Evolutionary conservation across 129 eudicot species (phyloP).

Genomic region (Scalesia atractyloides): DNA sequence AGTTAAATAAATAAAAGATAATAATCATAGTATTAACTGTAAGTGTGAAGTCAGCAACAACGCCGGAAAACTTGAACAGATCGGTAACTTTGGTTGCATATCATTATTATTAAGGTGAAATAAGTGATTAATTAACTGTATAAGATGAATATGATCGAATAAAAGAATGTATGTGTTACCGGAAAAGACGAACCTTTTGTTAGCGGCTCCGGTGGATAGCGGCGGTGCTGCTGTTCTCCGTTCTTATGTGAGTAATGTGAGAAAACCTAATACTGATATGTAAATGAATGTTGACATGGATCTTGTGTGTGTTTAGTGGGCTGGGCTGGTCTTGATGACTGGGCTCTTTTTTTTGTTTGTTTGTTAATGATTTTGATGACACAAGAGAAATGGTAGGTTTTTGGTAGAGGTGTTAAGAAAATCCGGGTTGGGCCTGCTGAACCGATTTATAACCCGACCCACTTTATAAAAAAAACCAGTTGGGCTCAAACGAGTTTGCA

Average conservation of each 20-base stretch:
- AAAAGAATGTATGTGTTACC: neutral
- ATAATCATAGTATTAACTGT: neutral
- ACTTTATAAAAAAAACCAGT: too few relatives aligned
- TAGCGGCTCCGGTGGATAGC: slow-evolving; percentile 30
- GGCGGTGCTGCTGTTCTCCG: neutral
- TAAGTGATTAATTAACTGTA: slow-evolving; percentile 8
- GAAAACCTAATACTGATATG: slow-evolving; percentile 23
- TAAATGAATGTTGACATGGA: slow-evolving; percentile 7
- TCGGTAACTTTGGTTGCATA: neutral
- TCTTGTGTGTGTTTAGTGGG: neutral
- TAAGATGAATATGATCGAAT: neutral
- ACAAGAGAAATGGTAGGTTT: neutral
- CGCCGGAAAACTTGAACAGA: neutral
- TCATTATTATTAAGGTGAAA: neutral
- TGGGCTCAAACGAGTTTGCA: too few relatives aligned
- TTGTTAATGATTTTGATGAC: neutral
- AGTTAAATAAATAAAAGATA: neutral
- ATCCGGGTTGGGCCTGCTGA: too few relatives aligned
- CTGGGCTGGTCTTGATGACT: too few relatives aligned
- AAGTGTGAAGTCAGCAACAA: neutral
- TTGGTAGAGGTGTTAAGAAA: neutral
- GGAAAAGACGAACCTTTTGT: slow-evolving; percentile 9
- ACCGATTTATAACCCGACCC: too few relatives aligned
- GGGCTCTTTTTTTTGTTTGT: neutral
- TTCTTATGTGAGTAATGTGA: slow-evolving; percentile 7